These are phyloP conservation scores for Xylaria sp. DNA, from an alignment of 2,329 filamentous ascomycete species.

Conservation along the genomic window DNA sequence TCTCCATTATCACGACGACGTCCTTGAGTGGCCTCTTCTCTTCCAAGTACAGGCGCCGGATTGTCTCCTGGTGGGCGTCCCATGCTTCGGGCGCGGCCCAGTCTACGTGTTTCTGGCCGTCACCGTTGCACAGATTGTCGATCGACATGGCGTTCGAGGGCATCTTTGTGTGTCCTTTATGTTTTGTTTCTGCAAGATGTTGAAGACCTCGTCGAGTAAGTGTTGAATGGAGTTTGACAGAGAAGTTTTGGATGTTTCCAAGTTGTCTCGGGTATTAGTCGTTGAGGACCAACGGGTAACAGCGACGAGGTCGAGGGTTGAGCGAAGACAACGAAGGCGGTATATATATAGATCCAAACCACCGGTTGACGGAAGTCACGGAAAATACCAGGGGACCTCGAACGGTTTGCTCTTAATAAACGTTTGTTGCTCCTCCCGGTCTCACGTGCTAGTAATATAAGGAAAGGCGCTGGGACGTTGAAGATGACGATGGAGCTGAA, in stretches of 20 bases:
- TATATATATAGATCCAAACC: background rate
- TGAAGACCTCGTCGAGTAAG: too few relatives aligned
- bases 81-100: constrained; percentile 25
- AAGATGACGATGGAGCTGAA: too few relatives aligned
- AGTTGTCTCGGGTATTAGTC: background rate
- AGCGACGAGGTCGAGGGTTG: background rate
- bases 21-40: constrained; percentile 26
- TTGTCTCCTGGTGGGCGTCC: constrained; percentile 23
- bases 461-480: background rate
- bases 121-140: constrained; percentile 22
- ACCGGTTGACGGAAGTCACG: background rate
- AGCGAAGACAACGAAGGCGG: background rate
- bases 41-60: constrained; percentile 24
- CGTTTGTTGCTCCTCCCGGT: background rate
- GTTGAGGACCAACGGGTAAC: background rate
- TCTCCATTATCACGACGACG: constrained; percentile 25
- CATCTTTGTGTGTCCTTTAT: constrained; percentile 10
- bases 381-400: background rate
- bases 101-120: constrained; percentile 17
- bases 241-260: background rate
- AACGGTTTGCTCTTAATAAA: background rate
- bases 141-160: constrained; percentile 25
- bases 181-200: too few relatives aligned
- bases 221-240: too few relatives aligned
- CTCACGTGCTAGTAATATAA: constrained; percentile 3